These are phyloP conservation scores for Pichia cactophila DNA, from an alignment of 1,139 yeast species.

Conservation along the genomic window DNA sequence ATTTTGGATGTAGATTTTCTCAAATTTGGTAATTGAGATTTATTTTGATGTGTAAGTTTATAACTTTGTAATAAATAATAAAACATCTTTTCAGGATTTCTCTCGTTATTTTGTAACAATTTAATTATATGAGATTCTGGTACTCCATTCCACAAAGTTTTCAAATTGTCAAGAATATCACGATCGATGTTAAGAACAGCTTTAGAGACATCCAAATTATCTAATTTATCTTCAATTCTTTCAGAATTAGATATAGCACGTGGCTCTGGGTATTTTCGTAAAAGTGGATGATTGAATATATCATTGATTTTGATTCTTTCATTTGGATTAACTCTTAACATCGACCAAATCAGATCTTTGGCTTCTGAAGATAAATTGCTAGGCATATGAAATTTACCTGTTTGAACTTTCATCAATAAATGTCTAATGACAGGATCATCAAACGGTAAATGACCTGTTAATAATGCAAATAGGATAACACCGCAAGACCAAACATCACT, in stretches of 20 bases:
- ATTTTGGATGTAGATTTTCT: slow-evolving; percentile 1
- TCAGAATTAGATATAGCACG: background rate
- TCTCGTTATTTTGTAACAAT: slow-evolving; percentile 48
- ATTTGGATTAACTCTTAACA: slow-evolving; percentile 75
- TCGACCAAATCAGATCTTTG: slow-evolving; percentile 57
- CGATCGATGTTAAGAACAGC: slow-evolving; percentile 40
- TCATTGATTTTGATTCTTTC: slow-evolving; percentile 69
- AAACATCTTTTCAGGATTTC: slow-evolving; percentile 68
- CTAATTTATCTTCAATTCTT: slow-evolving; percentile 16
- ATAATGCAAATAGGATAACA: slow-evolving; percentile 65
- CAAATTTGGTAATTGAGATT: slow-evolving; percentile 1
- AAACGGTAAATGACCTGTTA: slow-evolving; percentile 75
- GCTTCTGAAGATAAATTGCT: slow-evolving; percentile 58
- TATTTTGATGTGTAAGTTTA: slow-evolving; percentile 36
- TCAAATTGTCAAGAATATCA: slow-evolving; percentile 58
- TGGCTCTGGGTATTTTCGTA: slow-evolving; percentile 42
- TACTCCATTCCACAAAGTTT: slow-evolving; percentile 70
- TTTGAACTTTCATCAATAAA: slow-evolving; percentile 62
- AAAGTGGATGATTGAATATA: slow-evolving; percentile 70
- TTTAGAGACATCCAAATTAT: slow-evolving; percentile 25
- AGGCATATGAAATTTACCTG: slow-evolving; percentile 71
- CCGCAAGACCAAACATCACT: slow-evolving; percentile 88
- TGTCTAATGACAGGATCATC: slow-evolving; percentile 75
- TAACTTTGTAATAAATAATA: slow-evolving; percentile 58
- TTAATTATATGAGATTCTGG: slow-evolving; percentile 47